Evolutionary conservation across 805 yeast genomes (phyloP).

Genomic region (Maudiozyma bulderi): DNA sequence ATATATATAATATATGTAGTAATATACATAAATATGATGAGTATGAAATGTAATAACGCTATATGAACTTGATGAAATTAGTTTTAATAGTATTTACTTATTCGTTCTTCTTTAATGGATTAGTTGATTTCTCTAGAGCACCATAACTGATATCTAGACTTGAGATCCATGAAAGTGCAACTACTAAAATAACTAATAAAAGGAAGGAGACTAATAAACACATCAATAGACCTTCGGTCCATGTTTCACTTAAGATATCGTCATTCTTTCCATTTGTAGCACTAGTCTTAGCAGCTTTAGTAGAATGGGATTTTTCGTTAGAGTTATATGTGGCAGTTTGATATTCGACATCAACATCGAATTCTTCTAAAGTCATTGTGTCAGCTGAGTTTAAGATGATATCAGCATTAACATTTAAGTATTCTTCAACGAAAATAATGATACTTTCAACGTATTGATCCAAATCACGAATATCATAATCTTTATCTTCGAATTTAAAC

Average conservation of each 20-base stretch:
- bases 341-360: slow-evolving; percentile 1
- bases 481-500: slow-evolving; percentile 15
- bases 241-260: slow-evolving; percentile 21
- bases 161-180: slow-evolving; percentile 64
- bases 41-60: background rate
- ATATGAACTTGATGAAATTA: background rate
- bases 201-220: slow-evolving; percentile 56
- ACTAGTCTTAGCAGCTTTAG: background rate
- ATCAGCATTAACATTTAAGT: slow-evolving; percentile 12
- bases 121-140: slow-evolving; percentile 55
- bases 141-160: slow-evolving; percentile 69
- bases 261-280: slow-evolving; percentile 7
- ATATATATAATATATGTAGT: background rate
- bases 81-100: background rate
- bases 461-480: slow-evolving; percentile 17
- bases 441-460: slow-evolving; percentile 23
- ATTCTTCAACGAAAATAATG: slow-evolving; percentile 17
- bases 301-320: background rate
- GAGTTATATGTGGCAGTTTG: background rate
- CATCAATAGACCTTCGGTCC: slow-evolving; percentile 62
- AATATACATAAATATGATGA: background rate
- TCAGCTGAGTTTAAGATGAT: slow-evolving; percentile 15
- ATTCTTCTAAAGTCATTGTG: slow-evolving; percentile 1
- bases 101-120: slow-evolving; percentile 26
- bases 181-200: slow-evolving; percentile 44